Evolutionary conservation across 2,329 filamentous ascomycete species (phyloP).

Genomic region (Paecilomyces dactylethromorphus): DNA sequence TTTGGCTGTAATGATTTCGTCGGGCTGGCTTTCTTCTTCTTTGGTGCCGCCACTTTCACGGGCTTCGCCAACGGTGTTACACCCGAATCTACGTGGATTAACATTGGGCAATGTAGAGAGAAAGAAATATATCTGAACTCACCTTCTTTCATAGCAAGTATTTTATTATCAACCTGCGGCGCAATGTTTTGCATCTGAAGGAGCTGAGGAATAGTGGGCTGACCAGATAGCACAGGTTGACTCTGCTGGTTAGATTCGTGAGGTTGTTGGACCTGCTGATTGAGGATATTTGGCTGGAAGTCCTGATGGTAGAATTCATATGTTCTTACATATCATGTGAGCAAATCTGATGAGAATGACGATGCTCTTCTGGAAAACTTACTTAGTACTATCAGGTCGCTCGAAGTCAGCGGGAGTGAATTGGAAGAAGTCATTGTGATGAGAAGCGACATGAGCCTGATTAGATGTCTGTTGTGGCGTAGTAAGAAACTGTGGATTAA

Average conservation of each 20-base stretch:
- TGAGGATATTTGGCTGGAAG: slow-evolving; percentile 1
- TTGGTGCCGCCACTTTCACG: slow-evolving; percentile 9
- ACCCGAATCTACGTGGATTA: background rate
- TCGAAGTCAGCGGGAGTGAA: slow-evolving; percentile 20
- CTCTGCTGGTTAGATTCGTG: background rate
- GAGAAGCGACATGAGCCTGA: slow-evolving; percentile 14
- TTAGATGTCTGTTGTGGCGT: slow-evolving; percentile 16
- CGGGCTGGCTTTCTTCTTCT: slow-evolving; percentile 13
- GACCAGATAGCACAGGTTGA: background rate
- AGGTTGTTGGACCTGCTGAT: background rate
- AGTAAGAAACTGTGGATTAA: slow-evolving; percentile 34
- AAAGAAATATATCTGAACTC: background rate
- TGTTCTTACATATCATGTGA: slow-evolving; percentile 4
- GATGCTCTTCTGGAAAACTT: slow-evolving; percentile 4
- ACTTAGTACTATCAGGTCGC: slow-evolving; percentile 20
- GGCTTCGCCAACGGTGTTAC: slow-evolving; percentile 8
- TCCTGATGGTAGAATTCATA: slow-evolving; percentile 19
- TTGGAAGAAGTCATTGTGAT: slow-evolving; percentile 21
- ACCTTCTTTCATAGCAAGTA: background rate
- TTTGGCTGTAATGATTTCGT: slow-evolving; percentile 13
- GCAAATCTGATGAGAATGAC: background rate
- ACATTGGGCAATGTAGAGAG: background rate
- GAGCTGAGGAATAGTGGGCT: background rate
- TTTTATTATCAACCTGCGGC: background rate
- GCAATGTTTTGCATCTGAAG: background rate